Percentiles rank a stretch among this genome's conserved stretches.
Evolutionary conservation across 1,139 yeast species (phyloP).

Genomic region (Hemisphaericaspora lyxosophila): DNA sequence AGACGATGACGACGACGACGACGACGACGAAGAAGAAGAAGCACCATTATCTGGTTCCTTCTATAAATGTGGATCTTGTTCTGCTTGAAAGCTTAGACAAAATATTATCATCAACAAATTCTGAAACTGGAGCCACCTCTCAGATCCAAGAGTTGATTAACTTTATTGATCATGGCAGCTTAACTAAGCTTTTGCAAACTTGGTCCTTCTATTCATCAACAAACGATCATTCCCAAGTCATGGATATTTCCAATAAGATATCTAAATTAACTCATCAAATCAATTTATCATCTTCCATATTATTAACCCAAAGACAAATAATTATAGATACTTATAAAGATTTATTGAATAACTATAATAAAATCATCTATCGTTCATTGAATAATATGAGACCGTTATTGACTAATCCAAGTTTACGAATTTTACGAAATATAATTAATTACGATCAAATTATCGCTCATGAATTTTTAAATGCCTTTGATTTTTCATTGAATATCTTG

Average conservation of each 20-base stretch:
- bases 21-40: constrained; percentile 10
- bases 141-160: constrained; percentile 12
- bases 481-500: constrained; percentile 59
- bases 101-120: constrained; percentile 9
- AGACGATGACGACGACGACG: not conserved
- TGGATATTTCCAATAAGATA: constrained; percentile 37
- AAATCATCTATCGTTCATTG: constrained; percentile 68
- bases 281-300: constrained; percentile 10
- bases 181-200: constrained; percentile 23
- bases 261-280: constrained; percentile 25
- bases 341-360: constrained; percentile 55
- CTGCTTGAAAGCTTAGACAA: constrained; percentile 14
- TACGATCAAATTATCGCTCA: constrained; percentile 54
- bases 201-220: constrained; percentile 68
- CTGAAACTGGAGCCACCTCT: constrained; percentile 1
- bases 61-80: constrained; percentile 15
- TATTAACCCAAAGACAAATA: constrained; percentile 8
- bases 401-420: constrained; percentile 59
- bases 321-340: constrained; percentile 41
- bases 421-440: constrained; percentile 53
- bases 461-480: constrained; percentile 62
- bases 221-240: constrained; percentile 57
- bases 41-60: constrained; percentile 10
- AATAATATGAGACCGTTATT: constrained; percentile 56
- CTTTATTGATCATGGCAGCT: constrained; percentile 16